phyloP scores from a whole-genome alignment of 805 yeast genomes.

The Metschnikowia reukaufii region DNA sequence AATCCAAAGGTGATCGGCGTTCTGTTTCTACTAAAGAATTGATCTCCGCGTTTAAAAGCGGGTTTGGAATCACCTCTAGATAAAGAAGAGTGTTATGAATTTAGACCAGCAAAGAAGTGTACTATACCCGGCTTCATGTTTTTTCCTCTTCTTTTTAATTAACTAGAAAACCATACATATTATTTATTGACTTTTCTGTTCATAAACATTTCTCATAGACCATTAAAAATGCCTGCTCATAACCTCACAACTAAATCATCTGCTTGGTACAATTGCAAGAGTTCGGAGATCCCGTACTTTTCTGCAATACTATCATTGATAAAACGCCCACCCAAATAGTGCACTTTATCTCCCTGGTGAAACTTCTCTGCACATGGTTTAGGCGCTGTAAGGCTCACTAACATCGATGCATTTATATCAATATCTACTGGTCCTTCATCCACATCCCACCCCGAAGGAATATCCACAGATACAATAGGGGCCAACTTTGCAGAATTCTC shows the following conservation, averaged over 20 bases:
- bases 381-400: conserved; percentile 90
- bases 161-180: no score
- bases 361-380: conserved; percentile 75
- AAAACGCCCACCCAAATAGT: conserved; percentile 91
- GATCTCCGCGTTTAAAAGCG: no score
- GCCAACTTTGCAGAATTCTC: conserved; percentile 41
- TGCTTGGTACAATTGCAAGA: conserved; percentile 29
- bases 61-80: no score
- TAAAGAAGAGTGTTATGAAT: no score
- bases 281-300: conserved; percentile 66
- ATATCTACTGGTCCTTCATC: conserved; percentile 60
- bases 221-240: no score
- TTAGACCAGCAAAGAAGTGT: no score
- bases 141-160: no score
- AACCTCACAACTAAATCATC: conserved; percentile 41
- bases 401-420: conserved; percentile 58
- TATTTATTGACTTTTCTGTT: not conserved
- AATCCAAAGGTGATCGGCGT: not conserved
- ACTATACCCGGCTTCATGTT: no score
- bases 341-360: conserved; percentile 39
- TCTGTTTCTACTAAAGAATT: conserved; percentile 4
- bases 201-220: no score
- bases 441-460: conserved; percentile 98
- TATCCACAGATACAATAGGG: conserved; percentile 80
- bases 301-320: conserved; percentile 64